These are phyloP conservation scores for Acephala macrosclerotiorum DNA, from an alignment of 2,329 filamentous ascomycete genomes.

Conservation along the genomic window DNA sequence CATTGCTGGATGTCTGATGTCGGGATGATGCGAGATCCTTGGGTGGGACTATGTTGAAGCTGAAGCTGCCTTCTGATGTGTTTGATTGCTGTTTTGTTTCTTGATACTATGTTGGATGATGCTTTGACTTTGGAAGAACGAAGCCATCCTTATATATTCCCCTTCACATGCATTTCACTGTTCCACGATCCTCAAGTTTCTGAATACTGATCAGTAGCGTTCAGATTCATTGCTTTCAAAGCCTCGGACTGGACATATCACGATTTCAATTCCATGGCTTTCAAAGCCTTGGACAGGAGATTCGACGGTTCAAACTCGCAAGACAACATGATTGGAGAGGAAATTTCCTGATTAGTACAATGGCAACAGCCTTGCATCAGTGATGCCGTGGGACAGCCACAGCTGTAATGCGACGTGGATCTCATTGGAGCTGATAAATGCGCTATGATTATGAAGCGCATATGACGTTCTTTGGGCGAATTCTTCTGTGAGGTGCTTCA, in stretches of 20 bases:
- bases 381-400: not conserved
- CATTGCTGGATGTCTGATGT: constrained; percentile 18
- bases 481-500: not conserved
- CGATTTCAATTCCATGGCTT: not conserved
- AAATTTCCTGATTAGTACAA: not conserved
- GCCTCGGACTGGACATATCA: not conserved
- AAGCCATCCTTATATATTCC: not conserved
- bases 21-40: not conserved
- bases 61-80: not conserved
- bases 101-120: not conserved
- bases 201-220: no score
- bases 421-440: not conserved
- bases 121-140: not conserved
- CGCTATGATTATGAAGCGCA: not conserved
- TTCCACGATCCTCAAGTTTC: no score
- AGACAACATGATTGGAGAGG: not conserved
- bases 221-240: no score
- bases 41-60: not conserved
- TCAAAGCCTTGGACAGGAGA: not conserved
- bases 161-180: not conserved
- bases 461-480: not conserved
- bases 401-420: not conserved
- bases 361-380: not conserved
- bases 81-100: not conserved
- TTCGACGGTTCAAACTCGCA: not conserved